Conservation (phyloP, 805 yeast genomes). For the Nakazawaea peltata region DNA sequence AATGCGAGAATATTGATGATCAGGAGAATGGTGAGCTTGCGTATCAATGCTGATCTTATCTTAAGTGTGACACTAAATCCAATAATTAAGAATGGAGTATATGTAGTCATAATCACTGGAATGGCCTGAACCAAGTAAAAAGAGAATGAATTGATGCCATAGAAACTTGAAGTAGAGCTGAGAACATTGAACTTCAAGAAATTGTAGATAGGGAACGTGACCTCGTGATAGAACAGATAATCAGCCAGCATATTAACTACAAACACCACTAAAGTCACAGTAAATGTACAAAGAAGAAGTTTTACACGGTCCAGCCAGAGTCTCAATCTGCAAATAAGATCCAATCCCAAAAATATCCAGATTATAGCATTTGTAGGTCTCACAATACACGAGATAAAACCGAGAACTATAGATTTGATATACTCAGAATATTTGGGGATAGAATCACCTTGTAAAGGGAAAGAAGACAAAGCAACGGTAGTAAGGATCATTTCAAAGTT, state of each 20-base stretch:
- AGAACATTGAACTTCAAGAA: constrained; percentile 76
- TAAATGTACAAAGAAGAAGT: constrained; percentile 1
- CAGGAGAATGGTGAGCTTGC: constrained; percentile 18
- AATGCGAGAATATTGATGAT: constrained; percentile 43
- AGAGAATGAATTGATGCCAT: constrained; percentile 80
- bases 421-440: constrained; percentile 15
- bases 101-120: constrained; percentile 65
- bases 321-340: constrained; percentile 14
- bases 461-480: constrained; percentile 52
- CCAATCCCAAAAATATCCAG: constrained; percentile 60
- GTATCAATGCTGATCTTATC: background rate
- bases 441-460: constrained; percentile 38
- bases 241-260: constrained; percentile 38
- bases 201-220: constrained; percentile 55
- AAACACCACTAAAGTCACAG: constrained; percentile 10
- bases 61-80: constrained; percentile 24
- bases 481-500: constrained; percentile 72
- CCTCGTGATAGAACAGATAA: constrained; percentile 45
- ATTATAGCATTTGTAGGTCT: constrained; percentile 80
- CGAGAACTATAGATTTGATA: constrained; percentile 37
- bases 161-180: constrained; percentile 66
- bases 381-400: constrained; percentile 56
- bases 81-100: constrained; percentile 45
- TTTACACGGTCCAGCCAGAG: constrained; percentile 4
- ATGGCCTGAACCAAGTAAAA: constrained; percentile 79